Percentiles rank a stretch among this genome's conserved stretches.
These are phyloP conservation scores for Raphanus sativus DNA, from an alignment of 345 rosid genomes.

Conservation along the genomic window DNA sequence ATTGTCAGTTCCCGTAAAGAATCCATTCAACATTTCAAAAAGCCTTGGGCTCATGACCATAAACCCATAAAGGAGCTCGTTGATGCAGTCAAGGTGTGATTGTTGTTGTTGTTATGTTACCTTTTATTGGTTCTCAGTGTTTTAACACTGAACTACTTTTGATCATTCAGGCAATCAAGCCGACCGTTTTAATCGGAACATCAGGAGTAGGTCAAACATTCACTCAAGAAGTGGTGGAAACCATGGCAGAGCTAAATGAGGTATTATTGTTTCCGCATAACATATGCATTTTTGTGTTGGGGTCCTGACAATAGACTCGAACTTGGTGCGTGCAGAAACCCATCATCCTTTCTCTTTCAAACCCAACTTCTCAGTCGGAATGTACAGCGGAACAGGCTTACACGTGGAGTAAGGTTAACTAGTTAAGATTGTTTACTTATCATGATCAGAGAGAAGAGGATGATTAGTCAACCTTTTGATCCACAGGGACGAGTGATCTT, in stretches of 20 bases:
- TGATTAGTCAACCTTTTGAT: neutral
- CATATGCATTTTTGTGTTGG: neutral
- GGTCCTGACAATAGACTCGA: neutral
- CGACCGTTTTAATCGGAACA: neutral
- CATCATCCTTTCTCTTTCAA: neutral
- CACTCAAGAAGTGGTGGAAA: neutral
- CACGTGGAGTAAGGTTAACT: neutral
- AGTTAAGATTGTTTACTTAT: neutral
- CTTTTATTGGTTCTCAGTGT: neutral
- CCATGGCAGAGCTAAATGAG: constrained; percentile 1
- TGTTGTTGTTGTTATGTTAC: neutral
- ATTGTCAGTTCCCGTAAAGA: neutral
- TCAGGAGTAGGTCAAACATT: neutral
- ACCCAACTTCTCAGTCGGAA: neutral
- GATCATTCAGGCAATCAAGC: neutral
- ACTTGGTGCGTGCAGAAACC: neutral
- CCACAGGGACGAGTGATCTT: neutral
- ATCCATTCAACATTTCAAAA: neutral
- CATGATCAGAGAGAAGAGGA: neutral
- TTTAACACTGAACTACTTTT: neutral
- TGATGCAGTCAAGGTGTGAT: neutral
- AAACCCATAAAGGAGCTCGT: neutral
- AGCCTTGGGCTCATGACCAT: neutral
- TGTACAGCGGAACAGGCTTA: neutral
- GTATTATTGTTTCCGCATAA: neutral